Evolutionary conservation across 2,329 filamentous ascomycete genomes (phyloP), one percentile per base, ranked within the genome.

Genomic region (Beauveria rudraprayagi): DNA sequence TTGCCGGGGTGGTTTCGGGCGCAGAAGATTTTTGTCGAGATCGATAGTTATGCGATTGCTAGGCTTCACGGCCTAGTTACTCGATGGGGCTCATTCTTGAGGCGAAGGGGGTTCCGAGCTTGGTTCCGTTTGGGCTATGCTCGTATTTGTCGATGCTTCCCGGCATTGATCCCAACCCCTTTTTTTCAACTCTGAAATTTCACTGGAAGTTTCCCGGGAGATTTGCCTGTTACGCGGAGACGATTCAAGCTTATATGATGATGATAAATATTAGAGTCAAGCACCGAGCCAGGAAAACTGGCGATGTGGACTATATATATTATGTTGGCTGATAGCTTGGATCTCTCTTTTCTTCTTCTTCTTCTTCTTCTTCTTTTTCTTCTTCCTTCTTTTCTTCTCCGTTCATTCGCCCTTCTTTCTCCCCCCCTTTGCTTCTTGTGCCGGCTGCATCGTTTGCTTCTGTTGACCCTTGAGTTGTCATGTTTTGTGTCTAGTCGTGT

Each of bases 31-130:
- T 89, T 97, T 89, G 93, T 97, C 93, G 87, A 86, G 89, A 83
- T 90, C 84, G 82, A 96, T 86, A 97, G 93, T 89, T 87, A 97
- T 97, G 93, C 92, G 93, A 96, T 97, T 96, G 91, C 90, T 78
- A 68, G 71, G 64, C 67, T 72, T 73, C 68, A 66, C 65, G 67
- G 66, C 60, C 75, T 77, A 82, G 90, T 96, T 95, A 97, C 93
- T 96, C 92, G 92, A 97, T 96, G 93, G 93, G 93, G 93, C 93
- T 97, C 92, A 97, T 96, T 97, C 91, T 97, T 89, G 93, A 92
- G 84, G 89, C 92, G 92, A 96, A 91, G 89, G 89, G 89, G 78
- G 76, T 74, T 77, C 71, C 60, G 70, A 73, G 17, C 19, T 19
- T n/a, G 17, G 7, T 17, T 30, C 41, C 28, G 10, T 56, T 56